Conservation (phyloP, 1,284 basidiomycete genomes). For the Ganoderma lucidum region DNA sequence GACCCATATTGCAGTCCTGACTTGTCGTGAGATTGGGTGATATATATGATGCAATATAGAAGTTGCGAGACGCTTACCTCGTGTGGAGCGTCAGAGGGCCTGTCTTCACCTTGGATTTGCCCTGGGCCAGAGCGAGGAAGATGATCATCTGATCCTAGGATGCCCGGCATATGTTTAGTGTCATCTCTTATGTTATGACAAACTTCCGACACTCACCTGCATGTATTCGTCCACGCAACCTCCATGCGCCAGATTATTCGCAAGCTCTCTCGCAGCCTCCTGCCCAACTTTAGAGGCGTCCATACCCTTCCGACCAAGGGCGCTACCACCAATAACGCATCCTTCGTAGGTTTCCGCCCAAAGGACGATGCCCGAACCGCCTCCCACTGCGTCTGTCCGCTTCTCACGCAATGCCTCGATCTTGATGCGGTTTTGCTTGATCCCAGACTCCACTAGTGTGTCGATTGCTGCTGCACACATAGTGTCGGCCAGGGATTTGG, state of each 20-base stretch:
- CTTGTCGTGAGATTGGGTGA: not conserved
- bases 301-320: slow-evolving; percentile 60
- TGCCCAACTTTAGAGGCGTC: slow-evolving; percentile 57
- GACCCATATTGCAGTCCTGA: slow-evolving; percentile 77
- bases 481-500: slow-evolving; percentile 54
- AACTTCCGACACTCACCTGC: slow-evolving; percentile 47
- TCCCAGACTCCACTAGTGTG: slow-evolving; percentile 43
- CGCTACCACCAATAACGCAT: slow-evolving; percentile 69
- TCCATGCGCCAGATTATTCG: slow-evolving; percentile 60
- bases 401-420: slow-evolving; percentile 53
- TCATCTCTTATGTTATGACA: no score
- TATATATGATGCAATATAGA: not conserved
- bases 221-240: slow-evolving; percentile 75
- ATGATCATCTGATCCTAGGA: slow-evolving; percentile 78
- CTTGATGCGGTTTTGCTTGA: slow-evolving; percentile 47
- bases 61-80: slow-evolving; percentile 46
- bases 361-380: slow-evolving; percentile 72
- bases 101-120: slow-evolving; percentile 61
- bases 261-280: slow-evolving; percentile 64
- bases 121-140: slow-evolving; percentile 74
- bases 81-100: slow-evolving; percentile 72
- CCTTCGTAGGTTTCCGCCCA: slow-evolving; percentile 75
- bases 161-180: slow-evolving; percentile 12
- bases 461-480: slow-evolving; percentile 61
- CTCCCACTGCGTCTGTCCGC: slow-evolving; percentile 55